Base-by-base conservation (phyloP, 164 flowering plant species). In the Chimonanthus praecox region DNA sequence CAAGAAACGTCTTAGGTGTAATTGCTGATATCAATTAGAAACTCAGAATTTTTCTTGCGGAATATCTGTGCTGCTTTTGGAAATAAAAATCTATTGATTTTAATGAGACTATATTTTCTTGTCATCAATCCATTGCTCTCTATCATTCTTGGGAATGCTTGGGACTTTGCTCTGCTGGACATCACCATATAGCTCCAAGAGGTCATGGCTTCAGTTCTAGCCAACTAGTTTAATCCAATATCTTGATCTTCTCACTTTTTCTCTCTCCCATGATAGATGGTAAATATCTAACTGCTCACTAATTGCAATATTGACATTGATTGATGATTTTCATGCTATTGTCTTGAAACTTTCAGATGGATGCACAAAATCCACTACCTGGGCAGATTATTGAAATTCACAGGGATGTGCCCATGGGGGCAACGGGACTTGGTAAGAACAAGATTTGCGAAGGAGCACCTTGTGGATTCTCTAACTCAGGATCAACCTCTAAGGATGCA, bases 381-480 rank as follows among this genome's bases (percentile, higher is more conserved):
- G 76, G 77, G 21, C 81, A 79, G 51, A 65, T 75, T 47, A 75
- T 78, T 47, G 85, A 83, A 71, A 77, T 81, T 47, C 71, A 70
- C 47, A 73, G 72, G 16, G 85, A 81, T 64, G 46, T 70, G 46
- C 64, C 77, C 20, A 51, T 4, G 18, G 74, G 61, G 7, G 79
- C 61, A 46, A 65, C 78, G 18, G 73, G 60, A 9, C 1, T n/a
- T 0, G 77, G 75, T 4, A 58, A 16, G 48, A 82, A 73, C 45
- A 83, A 80, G 76, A 33, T 73, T 6, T 85, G 88, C 70, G 77
- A 76, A 11, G 85, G 80, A 61, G 82, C 85, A 67, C 61, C 85
- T 2, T 83, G 88, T 77, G 87, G 84, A n/a, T 80, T 84, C 64
- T 78, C 86, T 8, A 82, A 84, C 69, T 76, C 76, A 33, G 77